Base-by-base conservation (phyloP, 352 stramenopile genomes). In the Pythium utonaiense region DNA sequence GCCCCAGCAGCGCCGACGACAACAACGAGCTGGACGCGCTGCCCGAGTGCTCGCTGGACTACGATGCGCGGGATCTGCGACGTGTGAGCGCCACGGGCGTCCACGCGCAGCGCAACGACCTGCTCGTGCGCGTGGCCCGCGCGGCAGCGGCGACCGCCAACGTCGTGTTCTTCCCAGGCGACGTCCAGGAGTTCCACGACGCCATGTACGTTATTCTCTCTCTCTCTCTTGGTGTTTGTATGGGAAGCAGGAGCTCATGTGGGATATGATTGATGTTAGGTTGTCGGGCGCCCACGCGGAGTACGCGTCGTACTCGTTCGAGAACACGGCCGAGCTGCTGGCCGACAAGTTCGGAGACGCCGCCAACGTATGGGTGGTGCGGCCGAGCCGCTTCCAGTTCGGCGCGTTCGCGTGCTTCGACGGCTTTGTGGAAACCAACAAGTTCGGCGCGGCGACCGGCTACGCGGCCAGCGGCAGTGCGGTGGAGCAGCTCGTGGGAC, bases 81-180 rank as follows among this genome's bases (percentile, higher is more conserved):
- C 53, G 52, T 24, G 38, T 62, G 27, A 52, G 19, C 3, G 62
- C 53, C n/a, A 25, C 13, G 47, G 24, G 69, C 27, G 19, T 59
- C 22, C 30, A 57, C 19, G 40, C 38, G 38, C 81, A 71, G 55
- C 52, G 70, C 24, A 89, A 89, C 53, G 71, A 89, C 27, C 40
- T 89, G 41, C 71, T 78, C 56, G 27, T 89, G 10, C 74, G 66
- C 14, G 34, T 62, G 22, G 44, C 73, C 2, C 33, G 60, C 25
- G 58, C 60, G 0, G 48, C 48, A 3, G 53, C 25, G 3, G 60
- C 61, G 0, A 53, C 47, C 2, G 70, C 63, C 28, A 88, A 86
- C 57, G 74, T 88, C n/a, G 65, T 90, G 13, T 86, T 83, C 60
- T 90, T 90, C 50, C 80, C 80, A 33, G 80, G 80, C 33, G 80